phyloP scores from a whole-genome alignment of 805 yeast species.

The Candida suzukii region DNA sequence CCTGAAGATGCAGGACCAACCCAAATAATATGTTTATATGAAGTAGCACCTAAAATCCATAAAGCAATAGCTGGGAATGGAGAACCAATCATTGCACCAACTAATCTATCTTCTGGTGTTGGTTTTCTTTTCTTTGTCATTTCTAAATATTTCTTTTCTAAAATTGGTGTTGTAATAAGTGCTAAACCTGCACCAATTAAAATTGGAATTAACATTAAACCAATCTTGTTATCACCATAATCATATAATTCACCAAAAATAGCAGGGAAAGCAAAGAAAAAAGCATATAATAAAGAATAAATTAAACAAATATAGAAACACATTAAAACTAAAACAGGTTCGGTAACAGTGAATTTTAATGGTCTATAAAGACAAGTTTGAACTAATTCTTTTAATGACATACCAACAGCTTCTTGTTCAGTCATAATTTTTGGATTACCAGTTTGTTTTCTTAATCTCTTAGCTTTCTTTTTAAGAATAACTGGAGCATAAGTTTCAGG shows the following conservation, averaged over 20 bases:
- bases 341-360: constrained; percentile 64
- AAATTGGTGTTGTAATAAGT: constrained; percentile 60
- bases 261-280: constrained; percentile 93
- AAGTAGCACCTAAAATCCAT: constrained; percentile 76
- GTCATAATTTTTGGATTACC: constrained; percentile 85
- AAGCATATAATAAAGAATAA: constrained; percentile 85
- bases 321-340: constrained; percentile 79
- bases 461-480: constrained; percentile 61
- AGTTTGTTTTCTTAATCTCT: constrained; percentile 62
- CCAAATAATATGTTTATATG: constrained; percentile 60
- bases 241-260: constrained; percentile 74
- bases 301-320: constrained; percentile 84
- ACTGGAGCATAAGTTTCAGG: constrained; percentile 95
- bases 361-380: constrained; percentile 76
- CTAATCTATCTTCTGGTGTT: constrained; percentile 71
- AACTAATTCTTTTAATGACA: constrained; percentile 61
- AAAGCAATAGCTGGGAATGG: constrained; percentile 78
- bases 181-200: constrained; percentile 80
- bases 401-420: constrained; percentile 81
- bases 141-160: constrained; percentile 56
- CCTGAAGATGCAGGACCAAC: constrained; percentile 59
- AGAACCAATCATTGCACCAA: constrained; percentile 78
- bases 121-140: constrained; percentile 50
- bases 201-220: constrained; percentile 86
- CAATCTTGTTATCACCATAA: constrained; percentile 70